Evolutionary conservation across 208 protist genomes (phyloP), one percentile per base, ranked within the genome.

Genomic region (Acanthamoeba healyi): DNA sequence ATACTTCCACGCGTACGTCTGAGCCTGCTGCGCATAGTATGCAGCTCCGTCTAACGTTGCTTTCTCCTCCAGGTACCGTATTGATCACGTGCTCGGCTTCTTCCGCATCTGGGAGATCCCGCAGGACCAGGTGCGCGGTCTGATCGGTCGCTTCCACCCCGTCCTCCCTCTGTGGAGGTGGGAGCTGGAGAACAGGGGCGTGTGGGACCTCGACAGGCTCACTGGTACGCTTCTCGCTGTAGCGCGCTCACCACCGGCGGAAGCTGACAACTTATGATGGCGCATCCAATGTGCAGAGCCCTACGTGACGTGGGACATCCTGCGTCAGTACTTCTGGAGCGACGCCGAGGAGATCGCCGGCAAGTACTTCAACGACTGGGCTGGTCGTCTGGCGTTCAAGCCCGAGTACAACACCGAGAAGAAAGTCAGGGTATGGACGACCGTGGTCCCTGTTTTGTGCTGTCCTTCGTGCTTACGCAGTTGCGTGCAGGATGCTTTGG

Each of bases 41-140:
- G 0, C 40, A 49, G 6, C n/a, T 51, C n/a, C 10, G 10, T 56
- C 5, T 86, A 86, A 3, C 44, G 22, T 86, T 88, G 42, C 61
- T n/a, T 38, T 93, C 40, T 81, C 65, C 32, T 14, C 32, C 61
- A 81, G 38, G 2, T 98, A 96, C 67, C 93, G 97, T 56, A 98
- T 98, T 40, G 97, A 98, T 94, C 97, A 98, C 81, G 95, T 98
- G 14, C 54, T 98, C 1, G 97, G 97, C 40, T 98, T 97, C 95
- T 98, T 98, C 94, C 92, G 97, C 38, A 98, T 98, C 72, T 98
- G 97, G 97, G 96, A 98, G 74, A 98, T 98, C 26, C 96, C 97
- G 2, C 36, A 90, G n/a, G 61, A 96, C 44, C 58, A 58, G 56
- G 49, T 94, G 3, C 86, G 82, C 49, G 94, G 95, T 72, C 72